phyloP scores from a whole-genome alignment of 2,329 filamentous ascomycete genomes.

The Cercospora sp. region DNA sequence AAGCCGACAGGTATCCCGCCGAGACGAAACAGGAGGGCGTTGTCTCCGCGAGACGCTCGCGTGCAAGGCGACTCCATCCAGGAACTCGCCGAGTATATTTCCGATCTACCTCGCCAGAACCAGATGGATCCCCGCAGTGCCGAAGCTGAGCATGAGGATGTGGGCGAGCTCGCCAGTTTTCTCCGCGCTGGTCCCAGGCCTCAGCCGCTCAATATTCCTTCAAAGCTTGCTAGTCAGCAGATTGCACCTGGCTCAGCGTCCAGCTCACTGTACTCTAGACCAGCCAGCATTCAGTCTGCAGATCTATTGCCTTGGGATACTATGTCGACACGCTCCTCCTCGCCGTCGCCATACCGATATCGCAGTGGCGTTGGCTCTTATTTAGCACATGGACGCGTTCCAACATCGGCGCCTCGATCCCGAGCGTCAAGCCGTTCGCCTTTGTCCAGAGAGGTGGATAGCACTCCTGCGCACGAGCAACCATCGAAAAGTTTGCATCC shows the following conservation, averaged over 20 bases:
- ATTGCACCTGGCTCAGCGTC: neutral
- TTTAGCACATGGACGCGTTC: conserved; percentile 3
- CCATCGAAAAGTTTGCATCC: neutral
- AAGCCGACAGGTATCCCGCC: conserved; percentile 6
- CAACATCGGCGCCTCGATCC: neutral
- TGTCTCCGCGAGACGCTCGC: conserved; percentile 24
- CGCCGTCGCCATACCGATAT: conserved; percentile 15
- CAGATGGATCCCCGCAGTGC: conserved; percentile 14
- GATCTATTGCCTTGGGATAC: conserved; percentile 11
- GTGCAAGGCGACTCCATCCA: conserved; percentile 19
- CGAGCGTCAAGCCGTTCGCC: conserved; percentile 4
- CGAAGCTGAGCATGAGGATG: conserved; percentile 18
- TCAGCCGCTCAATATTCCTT: neutral
- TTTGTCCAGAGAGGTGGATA: neutral
- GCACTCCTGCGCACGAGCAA: neutral
- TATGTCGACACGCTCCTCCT: conserved; percentile 1
- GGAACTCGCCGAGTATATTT: conserved; percentile 22
- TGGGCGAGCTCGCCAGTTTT: conserved; percentile 9
- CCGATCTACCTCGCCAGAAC: conserved; percentile 18
- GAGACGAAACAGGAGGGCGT: neutral
- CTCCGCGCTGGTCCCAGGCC: conserved; percentile 9
- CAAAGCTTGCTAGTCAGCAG: neutral
- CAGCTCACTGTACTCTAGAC: conserved; percentile 10
- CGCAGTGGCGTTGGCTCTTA: conserved; percentile 17
- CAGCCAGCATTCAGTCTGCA: conserved; percentile 14